Evolutionary conservation across 345 rosid genomes (phyloP), one percentile per base, ranked within the genome.

Genomic region (Dovyalis caffra): DNA sequence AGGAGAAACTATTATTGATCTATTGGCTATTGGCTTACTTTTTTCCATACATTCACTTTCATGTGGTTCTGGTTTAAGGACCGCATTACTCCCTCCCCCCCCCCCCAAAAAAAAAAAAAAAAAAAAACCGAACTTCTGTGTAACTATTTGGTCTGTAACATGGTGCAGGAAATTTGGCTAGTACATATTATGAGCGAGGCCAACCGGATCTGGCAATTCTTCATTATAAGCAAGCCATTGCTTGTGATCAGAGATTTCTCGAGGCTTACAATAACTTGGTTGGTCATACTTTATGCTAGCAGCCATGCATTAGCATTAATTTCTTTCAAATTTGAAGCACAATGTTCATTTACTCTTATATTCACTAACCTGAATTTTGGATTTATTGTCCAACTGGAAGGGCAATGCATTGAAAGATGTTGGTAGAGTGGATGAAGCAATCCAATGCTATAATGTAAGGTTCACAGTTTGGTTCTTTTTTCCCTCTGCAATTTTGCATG

Each of bases 251-350:
- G 28, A 84, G 95, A 81, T 93, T 87, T 85, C 77, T 93, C 85
- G 99, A 96, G 90, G 99, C 97, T 35, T 96, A 93, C 75, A 96
- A 93, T 78, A 93, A 93, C 87, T 84, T 96, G 97, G 99, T 96
- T 81, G 73, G 92, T 82, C 31, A 28, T 33, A 15, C n/a, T n/a
- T 71, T 64, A 74, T 72, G 66, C 23, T 3, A 51, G 21, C 15
- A 31, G 64, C 33, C 32, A 51, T 31, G 73, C 64, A 32, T 57
- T 53, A 23, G 40, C 18, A 28, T 75, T 31, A 12, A 23, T 15
- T 6, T 77, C 28, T 63, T 47, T 80, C 28, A 31, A 37, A 76
- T 57, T 60, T 23, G 1, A 60, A 33, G 20, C 26, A 7, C 10
- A 7, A 34, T 63, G 15, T 21, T 25, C 25, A 31, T 34, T 66